Base-by-base conservation (phyloP, 805 yeast genomes). In the Starmerella stigmatis region DNA sequence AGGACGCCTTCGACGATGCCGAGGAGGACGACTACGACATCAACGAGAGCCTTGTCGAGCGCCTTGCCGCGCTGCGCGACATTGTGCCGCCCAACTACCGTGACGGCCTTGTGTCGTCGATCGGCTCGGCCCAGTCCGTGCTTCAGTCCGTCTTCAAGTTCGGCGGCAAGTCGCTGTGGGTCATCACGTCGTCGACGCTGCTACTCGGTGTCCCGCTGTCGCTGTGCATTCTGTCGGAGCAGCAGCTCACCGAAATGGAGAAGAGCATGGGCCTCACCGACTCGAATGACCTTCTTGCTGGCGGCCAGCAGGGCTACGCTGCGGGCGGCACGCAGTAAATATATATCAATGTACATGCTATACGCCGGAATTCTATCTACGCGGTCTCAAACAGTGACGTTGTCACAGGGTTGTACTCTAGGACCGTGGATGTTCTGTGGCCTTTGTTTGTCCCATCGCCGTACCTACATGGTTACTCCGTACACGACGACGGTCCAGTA, bases 201-300 rank as follows among this genome's bases (percentile, higher is more conserved):
- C 74, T 92, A 51, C 70, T 92, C 57, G 96, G 96, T 63, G 94
- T 86, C 38, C 99, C 99, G 53, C 73, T 85, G 57, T 79, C 95
- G 8, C 71, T 92, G 58, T 81, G 95, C 43, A 83, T 92, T 57
- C 72, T 92, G 25, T 79, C 86, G 49, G 96, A 89, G 70, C 94
- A 86, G 63, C 96, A 89, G 70, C 75, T 88, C 64, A 78, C 80
- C 62, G 96, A 88, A 69, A 75, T 85, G 80, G 96, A 88, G 71
- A 86, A 83, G 70, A 92, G 86, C 62, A 79, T 86, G 73, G 52
- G 53, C n/a, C 36, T 50, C 33, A 50, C 53, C 17, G 54, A 51
- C 36, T 48, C 52, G 23, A 50, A 51, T 39, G 48, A 46, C 25
- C 48, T 48, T 53, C 43, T 51, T 8, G 65, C 66, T n/a, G 64